Conservation (phyloP, 2,329 filamentous ascomycete species). For the Aurifilum marmelostoma region DNA sequence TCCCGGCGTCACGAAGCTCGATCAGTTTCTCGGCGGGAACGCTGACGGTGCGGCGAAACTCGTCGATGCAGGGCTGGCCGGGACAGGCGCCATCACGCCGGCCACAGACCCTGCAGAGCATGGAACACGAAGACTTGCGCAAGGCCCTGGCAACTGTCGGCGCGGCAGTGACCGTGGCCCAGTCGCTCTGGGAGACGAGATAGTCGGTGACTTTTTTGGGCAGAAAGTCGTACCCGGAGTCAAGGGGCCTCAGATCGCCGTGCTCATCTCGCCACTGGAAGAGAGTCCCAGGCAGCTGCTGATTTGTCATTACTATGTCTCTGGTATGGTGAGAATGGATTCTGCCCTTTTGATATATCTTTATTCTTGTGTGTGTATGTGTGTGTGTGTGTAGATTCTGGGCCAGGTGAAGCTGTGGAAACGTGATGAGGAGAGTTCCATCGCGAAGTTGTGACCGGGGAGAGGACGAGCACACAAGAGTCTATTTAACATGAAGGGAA, state of each 20-base stretch:
- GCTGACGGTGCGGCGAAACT: neutral
- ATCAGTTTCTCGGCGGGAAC: neutral
- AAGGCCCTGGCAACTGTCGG: neutral
- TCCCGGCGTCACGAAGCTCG: neutral
- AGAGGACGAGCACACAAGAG: neutral
- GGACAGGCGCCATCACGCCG: neutral
- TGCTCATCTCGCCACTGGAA: conserved; percentile 1
- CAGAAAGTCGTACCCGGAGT: neutral
- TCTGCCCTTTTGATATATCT: neutral
- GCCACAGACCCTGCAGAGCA: neutral
- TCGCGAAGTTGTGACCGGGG: neutral
- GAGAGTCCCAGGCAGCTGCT: neutral
- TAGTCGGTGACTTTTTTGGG: neutral
- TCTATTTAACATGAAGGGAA: neutral
- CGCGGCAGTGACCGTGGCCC: neutral
- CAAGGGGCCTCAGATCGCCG: neutral
- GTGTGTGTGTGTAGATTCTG: neutral
- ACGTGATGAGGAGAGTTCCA: neutral
- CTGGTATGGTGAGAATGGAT: neutral
- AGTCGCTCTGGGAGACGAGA: neutral
- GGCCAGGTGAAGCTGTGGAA: neutral
- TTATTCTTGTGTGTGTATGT: neutral
- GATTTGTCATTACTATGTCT: neutral
- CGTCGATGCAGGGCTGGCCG: neutral
- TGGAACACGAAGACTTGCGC: neutral